Conservation (phyloP, 192 early-diverging fungal genomes). For the Dissophora globulifera region DNA sequence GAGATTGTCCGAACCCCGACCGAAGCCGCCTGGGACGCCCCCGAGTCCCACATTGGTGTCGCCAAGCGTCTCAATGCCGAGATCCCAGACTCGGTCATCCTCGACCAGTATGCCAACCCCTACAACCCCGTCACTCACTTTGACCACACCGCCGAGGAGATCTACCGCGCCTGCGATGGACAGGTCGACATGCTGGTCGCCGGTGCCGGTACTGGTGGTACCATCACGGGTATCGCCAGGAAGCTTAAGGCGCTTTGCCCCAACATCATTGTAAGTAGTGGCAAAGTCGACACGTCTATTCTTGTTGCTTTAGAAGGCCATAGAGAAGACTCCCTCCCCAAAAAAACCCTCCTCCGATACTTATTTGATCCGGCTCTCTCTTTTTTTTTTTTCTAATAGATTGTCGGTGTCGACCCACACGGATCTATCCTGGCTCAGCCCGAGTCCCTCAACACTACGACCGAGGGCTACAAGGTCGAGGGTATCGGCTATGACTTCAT, state of each 20-base stretch:
- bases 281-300: too few relatives aligned
- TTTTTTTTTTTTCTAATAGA: conserved; percentile 47
- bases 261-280: conserved; percentile 60
- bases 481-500: conserved; percentile 99
- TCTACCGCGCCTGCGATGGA: conserved; percentile 81
- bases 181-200: conserved; percentile 97
- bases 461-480: conserved; percentile 88
- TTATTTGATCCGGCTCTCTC: too few relatives aligned
- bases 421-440: conserved; percentile 95
- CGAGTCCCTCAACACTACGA: conserved; percentile 56
- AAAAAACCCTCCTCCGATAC: too few relatives aligned
- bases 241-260: conserved; percentile 97
- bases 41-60: conserved; percentile 98
- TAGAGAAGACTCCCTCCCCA: too few relatives aligned
- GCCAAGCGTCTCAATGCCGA: conserved; percentile 93
- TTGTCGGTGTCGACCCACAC: conserved; percentile 95
- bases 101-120: conserved; percentile 96
- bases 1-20: conserved; percentile 99
- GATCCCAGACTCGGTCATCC: conserved; percentile 96
- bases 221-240: conserved; percentile 93
- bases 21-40: conserved; percentile 98
- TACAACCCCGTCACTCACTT: conserved; percentile 99
- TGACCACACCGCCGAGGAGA: conserved; percentile 90
- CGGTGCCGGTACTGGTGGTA: conserved; percentile 97
- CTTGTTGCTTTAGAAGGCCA: too few relatives aligned